Conservation (phyloP, 2,329 filamentous ascomycete genomes). For the Didymosphaeria variabile region DNA sequence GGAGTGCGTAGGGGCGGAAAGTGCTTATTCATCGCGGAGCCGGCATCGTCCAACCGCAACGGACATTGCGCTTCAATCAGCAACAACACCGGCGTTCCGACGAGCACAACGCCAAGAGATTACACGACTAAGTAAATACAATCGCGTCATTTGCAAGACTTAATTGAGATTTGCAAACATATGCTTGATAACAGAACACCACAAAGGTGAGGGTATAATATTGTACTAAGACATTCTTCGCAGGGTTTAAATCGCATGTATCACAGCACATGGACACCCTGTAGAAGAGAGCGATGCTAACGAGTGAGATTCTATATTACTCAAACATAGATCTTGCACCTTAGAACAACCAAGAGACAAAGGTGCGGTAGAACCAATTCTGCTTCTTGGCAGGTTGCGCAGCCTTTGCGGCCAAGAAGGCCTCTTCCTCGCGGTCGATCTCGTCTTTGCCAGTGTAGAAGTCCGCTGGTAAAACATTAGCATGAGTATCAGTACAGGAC, state of each 20-base stretch:
- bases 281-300: background rate
- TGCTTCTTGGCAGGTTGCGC: constrained; percentile 47
- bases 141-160: background rate
- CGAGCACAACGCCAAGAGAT: no score
- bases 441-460: constrained; percentile 77
- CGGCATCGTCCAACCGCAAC: background rate
- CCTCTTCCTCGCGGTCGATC: constrained; percentile 76
- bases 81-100: background rate
- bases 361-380: constrained; percentile 66
- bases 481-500: constrained; percentile 61
- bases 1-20: background rate
- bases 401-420: constrained; percentile 68
- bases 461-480: constrained; percentile 58
- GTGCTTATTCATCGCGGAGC: constrained; percentile 5
- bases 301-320: background rate
- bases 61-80: background rate
- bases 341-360: constrained; percentile 70
- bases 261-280: background rate
- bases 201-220: constrained; percentile 4
- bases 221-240: background rate
- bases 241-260: background rate
- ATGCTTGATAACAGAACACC: background rate
- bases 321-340: background rate
- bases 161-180: background rate
- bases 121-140: background rate